Evolutionary conservation across 225 moss, liverwort and hornwort genomes (phyloP), one percentile per base, ranked within the genome.

Genomic region (Polytrichum commune): DNA sequence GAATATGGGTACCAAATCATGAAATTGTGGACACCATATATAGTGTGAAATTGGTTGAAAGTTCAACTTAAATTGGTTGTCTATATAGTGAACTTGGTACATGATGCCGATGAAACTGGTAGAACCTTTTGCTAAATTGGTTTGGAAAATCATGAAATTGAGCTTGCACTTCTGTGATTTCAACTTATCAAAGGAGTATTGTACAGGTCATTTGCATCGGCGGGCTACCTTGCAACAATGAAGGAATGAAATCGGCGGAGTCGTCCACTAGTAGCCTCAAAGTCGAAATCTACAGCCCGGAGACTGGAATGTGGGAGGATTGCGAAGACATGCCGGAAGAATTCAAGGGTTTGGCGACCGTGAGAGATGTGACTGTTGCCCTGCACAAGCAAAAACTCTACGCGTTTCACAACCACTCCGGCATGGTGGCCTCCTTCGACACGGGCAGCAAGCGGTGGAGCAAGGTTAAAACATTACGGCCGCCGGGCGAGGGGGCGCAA

Each of bases 341-440:
- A 46, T 46, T 46, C 46, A 46, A 46, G 3, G 46, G 46, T 16
- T 3, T 46, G 1, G 25, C 76, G 1, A 76, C 73, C 16, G 28
- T 64, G 33, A 58, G 78, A 6, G 38, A 78, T 16, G 61, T 85
- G 26, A 71, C 81, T 28, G 76, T 71, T 7, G 76, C 75, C 18
- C 64, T 81, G 20, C 69, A 54, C 64, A 24, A 71, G 22, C 60
- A 63, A 0, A 78, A 65, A 18, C 26, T 85, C 7, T 76, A 70
- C 30, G 55, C 78, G 8, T 62, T 71, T 8, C 85, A 85, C n/a
- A 81, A 81, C 25, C 73, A 76, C 71, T 81, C 81, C 4, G 85
- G 81, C 13, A 60, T 71, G 28, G 32, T 76, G 24, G 0, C 71
- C 0, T 78, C 67, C 22, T 68, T 78, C 26, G 70, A 85, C 66